A percentile compares a stretch with the other conserved stretches of the same genome.
phyloP scores from a whole-genome alignment of 176 grass and related monocot genomes.

The Coix lacrymajobi region DNA sequence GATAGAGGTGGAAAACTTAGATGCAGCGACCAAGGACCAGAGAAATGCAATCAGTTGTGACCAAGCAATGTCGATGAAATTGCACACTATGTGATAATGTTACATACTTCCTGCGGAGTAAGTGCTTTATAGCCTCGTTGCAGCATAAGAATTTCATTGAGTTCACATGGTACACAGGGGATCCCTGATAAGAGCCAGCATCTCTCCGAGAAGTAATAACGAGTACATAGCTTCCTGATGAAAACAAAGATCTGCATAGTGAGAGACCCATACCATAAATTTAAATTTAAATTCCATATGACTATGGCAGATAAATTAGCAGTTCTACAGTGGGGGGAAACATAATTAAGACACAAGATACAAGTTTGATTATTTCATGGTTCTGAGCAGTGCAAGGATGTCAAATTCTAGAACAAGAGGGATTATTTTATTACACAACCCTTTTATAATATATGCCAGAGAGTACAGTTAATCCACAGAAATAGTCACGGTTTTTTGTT shows the following conservation, averaged over 20 bases:
- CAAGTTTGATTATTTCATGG: constrained; percentile 12
- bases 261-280: neutral
- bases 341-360: neutral
- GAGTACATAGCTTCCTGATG: constrained; percentile 77
- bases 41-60: constrained; percentile 2
- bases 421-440: constrained; percentile 2
- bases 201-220: constrained; percentile 82
- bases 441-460: neutral
- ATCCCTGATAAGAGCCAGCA: constrained; percentile 67
- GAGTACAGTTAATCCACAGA: neutral
- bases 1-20: constrained; percentile 11
- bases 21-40: constrained; percentile 12
- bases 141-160: constrained; percentile 90
- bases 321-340: neutral
- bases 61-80: constrained; percentile 21
- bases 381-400: neutral
- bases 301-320: constrained; percentile 1
- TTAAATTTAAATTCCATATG: neutral
- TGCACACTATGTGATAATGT: constrained; percentile 5
- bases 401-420: neutral
- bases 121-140: constrained; percentile 76
- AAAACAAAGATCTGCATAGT: constrained; percentile 35
- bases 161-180: constrained; percentile 55
- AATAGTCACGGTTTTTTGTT: neutral
- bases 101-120: constrained; percentile 85